Evolutionary conservation across 139 green algal species (phyloP), one percentile per base, ranked within the genome.

Genomic region (Gonium pectorale): DNA sequence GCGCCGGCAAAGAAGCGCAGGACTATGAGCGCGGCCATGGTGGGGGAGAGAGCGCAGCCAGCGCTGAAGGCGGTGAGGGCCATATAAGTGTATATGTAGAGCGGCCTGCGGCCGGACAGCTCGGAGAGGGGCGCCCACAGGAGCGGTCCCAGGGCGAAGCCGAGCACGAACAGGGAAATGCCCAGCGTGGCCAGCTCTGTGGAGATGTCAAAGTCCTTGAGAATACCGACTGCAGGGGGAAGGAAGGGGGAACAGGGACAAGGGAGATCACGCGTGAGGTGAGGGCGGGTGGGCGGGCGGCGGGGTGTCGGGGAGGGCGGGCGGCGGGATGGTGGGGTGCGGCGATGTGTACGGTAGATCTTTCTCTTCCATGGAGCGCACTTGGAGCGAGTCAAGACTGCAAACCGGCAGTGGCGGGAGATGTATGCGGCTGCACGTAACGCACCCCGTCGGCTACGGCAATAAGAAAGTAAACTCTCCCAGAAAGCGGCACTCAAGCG

Each of bases 1-100:
- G 74, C 74, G 22, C 74, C 74, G 24, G 62, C 56, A 24, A 83
- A 83, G 75, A 83, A 83, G 75, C 75, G 75, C 60, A 83, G 41
- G 24, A 83, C n/a, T 19, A 64, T 63, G 27, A 83, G 75, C 17
- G 75, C 59, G 15, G 60, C 9, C 60, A 73, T 73, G 75, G 21
- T 73, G 40, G 75, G 73, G 17, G 52, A 35, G 73, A 68, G 37
- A 24, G 73, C 73, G 27, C 37, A 59, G 4, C 49, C 71, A 15
- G 35, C 51, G 46, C 13, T 67, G 51, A 80, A 80, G 33, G 71
- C 71, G 31, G 73, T 68, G 8, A 81, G 54, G 38, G 35, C 54
- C 4, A 69, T 29, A 13, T 69, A 81, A 2, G 35, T 82, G 56
- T 43, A 70, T 29, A 83, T 63, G 41, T 64, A 46, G 21, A 83